Evolutionary conservation across 495 filamentous ascomycete genomes (phyloP).

Genomic region (Penicillium dipodomyicola): DNA sequence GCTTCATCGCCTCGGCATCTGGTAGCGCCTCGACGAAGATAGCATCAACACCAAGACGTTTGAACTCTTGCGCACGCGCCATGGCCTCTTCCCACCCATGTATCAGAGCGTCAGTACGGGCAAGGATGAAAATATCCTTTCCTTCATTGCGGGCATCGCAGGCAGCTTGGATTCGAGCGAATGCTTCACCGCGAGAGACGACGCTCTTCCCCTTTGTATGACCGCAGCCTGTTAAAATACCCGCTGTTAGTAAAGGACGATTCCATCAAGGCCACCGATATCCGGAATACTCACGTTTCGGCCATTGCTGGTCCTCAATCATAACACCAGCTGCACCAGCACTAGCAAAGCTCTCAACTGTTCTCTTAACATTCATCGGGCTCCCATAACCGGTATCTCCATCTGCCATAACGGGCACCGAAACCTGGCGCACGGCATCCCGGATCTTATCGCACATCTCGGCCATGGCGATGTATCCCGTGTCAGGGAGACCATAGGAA

Average conservation of each 20-base stretch:
- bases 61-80: constrained; percentile 37
- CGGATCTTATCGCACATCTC: constrained; percentile 47
- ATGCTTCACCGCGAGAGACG: constrained; percentile 43
- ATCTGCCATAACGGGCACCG: constrained; percentile 41
- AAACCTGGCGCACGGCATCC: constrained; percentile 34
- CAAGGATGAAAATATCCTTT: constrained; percentile 41
- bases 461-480: constrained; percentile 44
- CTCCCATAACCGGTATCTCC: constrained; percentile 44
- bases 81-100: constrained; percentile 41
- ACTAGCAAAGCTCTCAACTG: constrained; percentile 27
- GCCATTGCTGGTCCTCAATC: constrained; percentile 46
- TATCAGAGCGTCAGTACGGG: constrained; percentile 40
- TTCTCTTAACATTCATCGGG: constrained; percentile 42
- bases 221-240: constrained; percentile 32
- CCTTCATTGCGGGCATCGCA: constrained; percentile 43
- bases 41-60: constrained; percentile 36
- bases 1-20: constrained; percentile 38
- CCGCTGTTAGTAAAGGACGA: neutral
- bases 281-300: constrained; percentile 24
- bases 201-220: constrained; percentile 47
- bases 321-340: constrained; percentile 41
- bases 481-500: constrained; percentile 40
- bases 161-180: constrained; percentile 40
- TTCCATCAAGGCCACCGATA: neutral
- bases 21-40: constrained; percentile 46